phyloP scores from a whole-genome alignment of 2,329 filamentous ascomycete genomes.

The Grosmannia huntii region DNA sequence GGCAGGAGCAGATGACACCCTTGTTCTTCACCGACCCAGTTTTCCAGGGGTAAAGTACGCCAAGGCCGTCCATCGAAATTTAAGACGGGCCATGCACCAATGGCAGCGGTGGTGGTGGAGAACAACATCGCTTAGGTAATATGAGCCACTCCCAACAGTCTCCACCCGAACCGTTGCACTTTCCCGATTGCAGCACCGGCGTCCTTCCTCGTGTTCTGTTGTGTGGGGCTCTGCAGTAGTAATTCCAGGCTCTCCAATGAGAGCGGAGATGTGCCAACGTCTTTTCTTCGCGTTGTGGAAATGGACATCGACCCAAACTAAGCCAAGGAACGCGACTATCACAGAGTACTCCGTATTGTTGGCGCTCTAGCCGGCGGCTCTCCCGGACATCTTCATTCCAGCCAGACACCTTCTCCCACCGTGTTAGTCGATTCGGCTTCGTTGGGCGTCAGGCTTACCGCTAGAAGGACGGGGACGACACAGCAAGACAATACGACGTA shows the following conservation, averaged over 20 bases:
- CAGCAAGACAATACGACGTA: no score
- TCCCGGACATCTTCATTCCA: background rate
- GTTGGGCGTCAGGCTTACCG: background rate
- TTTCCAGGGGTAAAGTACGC: conserved; percentile 12
- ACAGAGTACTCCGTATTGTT: background rate
- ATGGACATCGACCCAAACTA: background rate
- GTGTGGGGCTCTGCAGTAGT: background rate
- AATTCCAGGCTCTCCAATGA: background rate
- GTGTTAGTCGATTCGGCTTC: no score
- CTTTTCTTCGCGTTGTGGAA: background rate
- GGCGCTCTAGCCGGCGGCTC: background rate
- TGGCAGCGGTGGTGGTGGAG: background rate
- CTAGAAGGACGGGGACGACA: background rate
- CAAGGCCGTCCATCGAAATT: conserved; percentile 6
- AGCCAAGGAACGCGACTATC: background rate
- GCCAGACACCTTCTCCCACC: background rate
- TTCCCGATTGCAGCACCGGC: background rate
- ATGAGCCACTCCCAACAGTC: no score
- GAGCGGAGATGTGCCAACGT: background rate
- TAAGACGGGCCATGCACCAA: conserved; percentile 1
- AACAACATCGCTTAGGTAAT: background rate
- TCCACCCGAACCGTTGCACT: background rate
- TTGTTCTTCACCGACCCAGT: conserved; percentile 5
- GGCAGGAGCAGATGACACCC: background rate
- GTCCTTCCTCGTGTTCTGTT: conserved; percentile 1